phyloP scores from a whole-genome alignment of 2,329 filamentous ascomycete genomes.

The Achaetomium macrosporum region DNA sequence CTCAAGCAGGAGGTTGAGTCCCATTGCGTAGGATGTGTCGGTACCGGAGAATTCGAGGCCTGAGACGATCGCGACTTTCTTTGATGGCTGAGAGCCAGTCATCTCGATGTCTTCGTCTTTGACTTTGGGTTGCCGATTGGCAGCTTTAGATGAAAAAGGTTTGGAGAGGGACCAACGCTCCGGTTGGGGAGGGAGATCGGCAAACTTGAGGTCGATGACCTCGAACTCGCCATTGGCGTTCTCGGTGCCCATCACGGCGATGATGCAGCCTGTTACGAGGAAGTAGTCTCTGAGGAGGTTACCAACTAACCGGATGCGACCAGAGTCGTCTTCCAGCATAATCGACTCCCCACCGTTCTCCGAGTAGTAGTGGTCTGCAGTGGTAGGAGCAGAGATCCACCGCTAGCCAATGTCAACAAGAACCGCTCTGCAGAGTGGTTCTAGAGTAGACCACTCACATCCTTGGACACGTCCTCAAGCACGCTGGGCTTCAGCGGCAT shows the following conservation, averaged over 20 bases:
- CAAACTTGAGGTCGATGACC: slow-evolving; percentile 81
- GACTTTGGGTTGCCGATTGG: slow-evolving; percentile 33
- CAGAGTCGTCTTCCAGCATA: slow-evolving; percentile 94
- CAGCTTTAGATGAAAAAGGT: slow-evolving; percentile 29
- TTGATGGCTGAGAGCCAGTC: slow-evolving; percentile 29
- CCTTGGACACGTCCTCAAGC: slow-evolving; percentile 88
- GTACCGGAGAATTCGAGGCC: slow-evolving; percentile 77
- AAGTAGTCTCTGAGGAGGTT: slow-evolving; percentile 59
- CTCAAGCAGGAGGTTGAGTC: slow-evolving; percentile 73
- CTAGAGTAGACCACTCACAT: slow-evolving; percentile 48
- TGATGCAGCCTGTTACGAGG: slow-evolving; percentile 86
- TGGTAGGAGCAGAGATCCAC: slow-evolving; percentile 79
- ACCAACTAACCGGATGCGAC: slow-evolving; percentile 74
- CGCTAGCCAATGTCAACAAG: slow-evolving; percentile 47
- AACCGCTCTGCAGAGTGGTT: neutral
- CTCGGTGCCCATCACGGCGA: slow-evolving; percentile 92
- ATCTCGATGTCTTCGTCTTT: slow-evolving; percentile 55
- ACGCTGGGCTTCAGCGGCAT: slow-evolving; percentile 96
- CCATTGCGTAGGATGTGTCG: slow-evolving; percentile 64
- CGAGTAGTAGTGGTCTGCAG: slow-evolving; percentile 69
- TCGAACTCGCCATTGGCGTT: slow-evolving; percentile 90
- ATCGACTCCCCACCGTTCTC: slow-evolving; percentile 57
- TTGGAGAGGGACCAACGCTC: slow-evolving; percentile 69
- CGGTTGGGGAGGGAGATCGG: slow-evolving; percentile 78
- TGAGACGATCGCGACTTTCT: slow-evolving; percentile 77